Percentiles rank a stretch among this genome's conserved stretches.
phyloP scores from a whole-genome alignment of 176 grass and related monocot genomes.

The Musa acuminata region DNA sequence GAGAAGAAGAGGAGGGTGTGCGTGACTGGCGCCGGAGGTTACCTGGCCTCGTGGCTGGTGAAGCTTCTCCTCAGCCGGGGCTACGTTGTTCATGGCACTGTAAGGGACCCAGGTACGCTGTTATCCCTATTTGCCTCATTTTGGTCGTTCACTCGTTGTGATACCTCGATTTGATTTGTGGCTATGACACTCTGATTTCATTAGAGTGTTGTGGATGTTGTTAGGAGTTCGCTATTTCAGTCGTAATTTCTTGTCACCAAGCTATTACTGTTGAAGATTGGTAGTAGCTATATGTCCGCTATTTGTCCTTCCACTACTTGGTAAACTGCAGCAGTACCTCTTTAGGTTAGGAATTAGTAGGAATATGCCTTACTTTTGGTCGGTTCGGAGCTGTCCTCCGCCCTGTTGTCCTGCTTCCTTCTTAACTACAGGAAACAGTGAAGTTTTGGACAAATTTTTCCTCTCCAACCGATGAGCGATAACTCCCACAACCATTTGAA shows the following conservation, averaged over 20 bases:
- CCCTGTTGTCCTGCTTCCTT: no score
- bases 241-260: no score
- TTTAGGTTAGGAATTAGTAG: no score
- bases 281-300: no score
- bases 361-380: no score
- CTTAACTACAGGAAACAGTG: no score
- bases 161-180: not conserved
- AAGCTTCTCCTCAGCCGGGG: slow-evolving; percentile 5
- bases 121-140: not conserved
- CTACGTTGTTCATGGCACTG: slow-evolving; percentile 6
- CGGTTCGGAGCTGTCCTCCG: no score
- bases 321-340: no score
- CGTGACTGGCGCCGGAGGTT: slow-evolving; percentile 7
- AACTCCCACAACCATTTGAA: not conserved
- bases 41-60: slow-evolving; percentile 11
- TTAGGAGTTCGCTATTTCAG: no score
- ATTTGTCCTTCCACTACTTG: no score
- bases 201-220: not conserved
- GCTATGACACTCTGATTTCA: not conserved
- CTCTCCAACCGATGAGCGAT: not conserved
- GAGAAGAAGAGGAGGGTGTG: not conserved
- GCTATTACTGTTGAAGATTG: no score
- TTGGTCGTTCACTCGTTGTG: not conserved
- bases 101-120: slow-evolving; percentile 4
- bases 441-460: not conserved